phyloP scores from a whole-genome alignment of 192 early-diverging fungal species.

The Rhizoclosmatium globosum region DNA sequence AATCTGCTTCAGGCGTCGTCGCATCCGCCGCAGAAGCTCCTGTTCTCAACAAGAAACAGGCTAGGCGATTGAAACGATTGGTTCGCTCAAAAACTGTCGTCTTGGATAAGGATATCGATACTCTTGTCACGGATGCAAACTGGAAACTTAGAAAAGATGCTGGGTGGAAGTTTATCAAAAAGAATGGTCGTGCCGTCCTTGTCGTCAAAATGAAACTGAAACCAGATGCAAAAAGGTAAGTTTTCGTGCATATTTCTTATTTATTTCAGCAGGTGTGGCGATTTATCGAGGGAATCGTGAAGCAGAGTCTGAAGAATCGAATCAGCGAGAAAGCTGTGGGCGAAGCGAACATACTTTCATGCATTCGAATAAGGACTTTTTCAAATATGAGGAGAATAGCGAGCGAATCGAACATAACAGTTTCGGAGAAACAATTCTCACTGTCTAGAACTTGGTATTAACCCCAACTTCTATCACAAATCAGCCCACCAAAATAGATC shows the following conservation, averaged over 20 bases:
- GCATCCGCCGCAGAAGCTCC: background rate
- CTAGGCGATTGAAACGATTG: slow-evolving; percentile 17
- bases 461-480: background rate
- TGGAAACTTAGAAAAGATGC: background rate
- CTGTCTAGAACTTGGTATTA: background rate
- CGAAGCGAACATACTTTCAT: too few species aligned
- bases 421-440: background rate
- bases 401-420: too few species aligned
- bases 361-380: too few species aligned
- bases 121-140: slow-evolving; percentile 13
- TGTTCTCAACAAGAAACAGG: background rate
- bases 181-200: slow-evolving; percentile 1
- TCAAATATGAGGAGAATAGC: too few species aligned
- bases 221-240: background rate
- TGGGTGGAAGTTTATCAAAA: slow-evolving; percentile 26
- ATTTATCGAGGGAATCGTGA: too few species aligned
- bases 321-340: too few species aligned
- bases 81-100: slow-evolving; percentile 3
- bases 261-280: too few species aligned
- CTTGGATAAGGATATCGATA: background rate
- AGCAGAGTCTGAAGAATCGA: too few species aligned
- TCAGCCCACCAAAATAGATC: slow-evolving; percentile 29
- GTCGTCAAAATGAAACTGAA: slow-evolving; percentile 14
- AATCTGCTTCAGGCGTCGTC: background rate
- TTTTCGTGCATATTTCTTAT: background rate